These are phyloP conservation scores for Penicillium thymicola DNA, from an alignment of 2,329 filamentous ascomycete species.

Conservation along the genomic window DNA sequence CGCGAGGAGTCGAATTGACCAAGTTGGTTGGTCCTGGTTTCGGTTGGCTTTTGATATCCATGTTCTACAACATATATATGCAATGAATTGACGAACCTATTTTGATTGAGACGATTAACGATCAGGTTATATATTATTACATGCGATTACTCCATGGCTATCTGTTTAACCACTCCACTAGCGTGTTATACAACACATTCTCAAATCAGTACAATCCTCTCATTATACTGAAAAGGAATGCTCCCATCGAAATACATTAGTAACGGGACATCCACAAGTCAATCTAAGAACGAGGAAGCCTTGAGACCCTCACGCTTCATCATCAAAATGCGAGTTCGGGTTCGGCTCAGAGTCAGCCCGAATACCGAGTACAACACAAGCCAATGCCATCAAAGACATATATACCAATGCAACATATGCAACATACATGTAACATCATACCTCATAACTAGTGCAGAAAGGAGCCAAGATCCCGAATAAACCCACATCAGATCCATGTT, in stretches of 20 bases:
- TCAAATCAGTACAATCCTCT: too few relatives aligned
- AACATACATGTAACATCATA: background rate
- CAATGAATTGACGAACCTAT: background rate
- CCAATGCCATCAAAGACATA: background rate
- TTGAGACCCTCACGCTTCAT: background rate
- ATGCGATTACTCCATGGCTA: background rate
- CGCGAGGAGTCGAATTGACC: background rate
- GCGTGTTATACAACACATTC: background rate
- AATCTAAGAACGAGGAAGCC: background rate
- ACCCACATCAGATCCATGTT: background rate
- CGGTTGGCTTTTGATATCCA: conserved; percentile 1
- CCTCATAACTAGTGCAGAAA: background rate
- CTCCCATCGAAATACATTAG: background rate
- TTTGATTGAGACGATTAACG: background rate
- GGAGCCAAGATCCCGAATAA: background rate
- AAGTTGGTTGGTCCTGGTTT: background rate
- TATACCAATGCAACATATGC: background rate
- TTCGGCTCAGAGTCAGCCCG: background rate
- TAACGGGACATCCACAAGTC: background rate
- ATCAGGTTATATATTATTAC: background rate
- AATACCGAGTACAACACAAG: background rate
- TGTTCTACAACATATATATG: background rate
- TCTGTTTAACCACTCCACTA: background rate
- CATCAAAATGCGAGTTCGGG: background rate
- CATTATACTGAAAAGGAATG: background rate